Base-by-base conservation (phyloP, 2,329 filamentous ascomycete genomes). In the Botrytis tulipae region DNA sequence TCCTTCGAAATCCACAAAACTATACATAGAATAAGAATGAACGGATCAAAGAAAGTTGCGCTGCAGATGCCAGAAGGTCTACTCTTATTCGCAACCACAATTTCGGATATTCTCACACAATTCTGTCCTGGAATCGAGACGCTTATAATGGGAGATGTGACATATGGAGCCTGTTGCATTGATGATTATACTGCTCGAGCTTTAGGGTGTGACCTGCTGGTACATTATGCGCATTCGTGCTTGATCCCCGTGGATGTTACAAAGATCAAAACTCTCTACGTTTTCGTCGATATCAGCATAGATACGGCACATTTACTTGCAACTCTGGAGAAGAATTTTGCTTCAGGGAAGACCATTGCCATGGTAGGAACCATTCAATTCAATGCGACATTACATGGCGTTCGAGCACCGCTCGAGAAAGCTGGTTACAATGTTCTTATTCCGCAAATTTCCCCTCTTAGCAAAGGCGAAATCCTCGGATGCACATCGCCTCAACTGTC, bases 1-100 rank as follows among this genome's bases (percentile, higher is more conserved):
- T 95, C 93, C 79, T 99, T 99, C 82, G 96, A 99, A 84, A 94
- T 99, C 73, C 96, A 94, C 81, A 99, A 99, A 85, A 99, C 96
- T 14, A 97, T 99, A 79, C 94, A 98, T 83, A 91, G 95, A 66
- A 95, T 99, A 82, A 92, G 93, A 62, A 92, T 91, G 1, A 90
- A 92, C 14, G 90, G 88, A 14, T 91, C 95, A 2, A 95, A 91
- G 81, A 92, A 91, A 77, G 91, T 99, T 3, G 97, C 95, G 0
- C 86, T 99, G n/a, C 96, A 99, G 83, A 96, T 99, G 86, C 96
- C 96, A 8, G 97, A 99, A 83, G 96, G 96, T 1, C 87, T 99
- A 2, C 88, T 99, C 42, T 86, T 99, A 73, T 99, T 99, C 82
- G 96, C 96, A 35, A 98, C 96, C 40, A 99, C 96, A 51, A 95